Conservation (phyloP, 495 filamentous ascomycete species). For the Talaromyces liani region DNA sequence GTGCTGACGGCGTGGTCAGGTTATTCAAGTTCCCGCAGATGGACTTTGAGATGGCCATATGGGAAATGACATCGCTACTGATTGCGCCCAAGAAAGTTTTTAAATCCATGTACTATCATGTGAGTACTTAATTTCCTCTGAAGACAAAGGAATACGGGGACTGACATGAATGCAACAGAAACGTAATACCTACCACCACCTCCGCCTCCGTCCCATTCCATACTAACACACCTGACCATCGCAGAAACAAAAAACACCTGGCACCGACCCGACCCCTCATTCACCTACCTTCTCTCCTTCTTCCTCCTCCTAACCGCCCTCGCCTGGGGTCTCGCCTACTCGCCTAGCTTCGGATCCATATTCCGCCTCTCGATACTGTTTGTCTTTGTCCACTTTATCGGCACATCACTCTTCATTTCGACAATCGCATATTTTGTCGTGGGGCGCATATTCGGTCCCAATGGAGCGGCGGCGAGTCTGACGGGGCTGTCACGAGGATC, state of each 20-base stretch:
- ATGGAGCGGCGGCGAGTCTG: slow-evolving; percentile 34
- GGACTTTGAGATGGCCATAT: slow-evolving; percentile 70
- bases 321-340: slow-evolving; percentile 68
- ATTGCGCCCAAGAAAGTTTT: slow-evolving; percentile 74
- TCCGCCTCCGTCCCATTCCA: not conserved
- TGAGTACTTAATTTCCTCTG: slow-evolving; percentile 24
- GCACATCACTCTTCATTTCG: slow-evolving; percentile 51
- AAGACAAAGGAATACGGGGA: not conserved
- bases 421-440: slow-evolving; percentile 58
- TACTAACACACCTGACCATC: slow-evolving; percentile 7
- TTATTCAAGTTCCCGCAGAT: slow-evolving; percentile 63
- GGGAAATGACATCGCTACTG: slow-evolving; percentile 70
- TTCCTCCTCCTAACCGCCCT: slow-evolving; percentile 67
- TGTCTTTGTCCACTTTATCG: slow-evolving; percentile 61
- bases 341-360: slow-evolving; percentile 44
- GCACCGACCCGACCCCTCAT: slow-evolving; percentile 69
- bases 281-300: slow-evolving; percentile 69
- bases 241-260: slow-evolving; percentile 72
- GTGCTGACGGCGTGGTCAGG: slow-evolving; percentile 17
- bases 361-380: slow-evolving; percentile 57
- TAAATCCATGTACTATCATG: slow-evolving; percentile 69
- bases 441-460: slow-evolving; percentile 53
- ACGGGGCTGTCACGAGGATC: slow-evolving; percentile 30
- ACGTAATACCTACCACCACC: not conserved
- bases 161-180: not conserved